Evolutionary conservation across 2,329 filamentous ascomycete species (phyloP), one percentile per base, ranked within the genome.

Genomic region (Sporothrix globosa): DNA sequence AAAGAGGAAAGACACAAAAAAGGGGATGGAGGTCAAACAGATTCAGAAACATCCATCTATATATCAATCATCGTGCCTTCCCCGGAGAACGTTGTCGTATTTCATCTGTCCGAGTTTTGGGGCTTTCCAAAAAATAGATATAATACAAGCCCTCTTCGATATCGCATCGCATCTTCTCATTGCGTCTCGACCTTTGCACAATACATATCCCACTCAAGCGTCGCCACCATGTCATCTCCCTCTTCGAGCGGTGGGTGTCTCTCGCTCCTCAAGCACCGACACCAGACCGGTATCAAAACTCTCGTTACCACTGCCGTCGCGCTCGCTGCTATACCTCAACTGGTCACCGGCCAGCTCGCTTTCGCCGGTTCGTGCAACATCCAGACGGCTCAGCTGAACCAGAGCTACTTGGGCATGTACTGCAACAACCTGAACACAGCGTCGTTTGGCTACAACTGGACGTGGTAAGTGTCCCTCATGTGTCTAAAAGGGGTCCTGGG

Each of bases 381-480:
- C 74, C 75, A 78, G 66, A 79, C 78, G 3, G 77, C 77, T 53
- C 73, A 77, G 54, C 72, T 82, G 46, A 74, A 75, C 9, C 76
- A 75, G 50, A 75, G 73, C 70, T 78, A 74, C 69, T 77, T 82
- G 0, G 80, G 80, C 44, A 76, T 80, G 74, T 82, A 81, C 73
- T 82, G 81, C 76, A 78, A 80, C 70, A 80, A 81, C 67, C 73
- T 79, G 56, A 73, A 81, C 72, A 76, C 75, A 72, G 75, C 72
- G 1, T 54, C 75, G 6, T 82, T 76, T 69, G 77, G 75, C 27
- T 82, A 81, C 74, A 79, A 81, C 68, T 82, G 81, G 79, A 78
- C 80, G 14, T 81, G 78, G 81, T 80, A 74, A 73, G 75, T 14
- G 17, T 11, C 39, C 30, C 5, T 21, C 10, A 11, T 44, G 19